These are phyloP conservation scores for Isochrysis galbana DNA, from an alignment of 78 protist species.

Conservation along the genomic window DNA sequence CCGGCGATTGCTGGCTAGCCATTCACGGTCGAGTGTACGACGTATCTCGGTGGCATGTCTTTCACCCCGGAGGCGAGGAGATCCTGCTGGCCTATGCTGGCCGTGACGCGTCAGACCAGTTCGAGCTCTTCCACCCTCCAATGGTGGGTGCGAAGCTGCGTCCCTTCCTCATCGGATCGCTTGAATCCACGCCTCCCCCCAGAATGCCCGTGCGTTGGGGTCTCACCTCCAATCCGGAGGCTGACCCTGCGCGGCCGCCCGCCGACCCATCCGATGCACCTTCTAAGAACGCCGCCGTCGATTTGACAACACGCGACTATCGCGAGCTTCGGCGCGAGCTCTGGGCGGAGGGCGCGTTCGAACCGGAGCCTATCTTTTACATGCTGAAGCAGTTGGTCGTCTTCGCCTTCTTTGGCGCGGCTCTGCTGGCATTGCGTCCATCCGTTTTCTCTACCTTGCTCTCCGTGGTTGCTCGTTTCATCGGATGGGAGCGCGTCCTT, in stretches of 20 bases:
- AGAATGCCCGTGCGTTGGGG: neutral
- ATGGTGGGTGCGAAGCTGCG: neutral
- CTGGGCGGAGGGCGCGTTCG: neutral
- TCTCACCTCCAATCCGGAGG: neutral
- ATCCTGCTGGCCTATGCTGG: neutral
- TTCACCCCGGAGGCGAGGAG: neutral
- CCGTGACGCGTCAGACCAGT: neutral
- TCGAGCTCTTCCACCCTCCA: conserved; percentile 13
- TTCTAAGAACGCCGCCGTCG: neutral
- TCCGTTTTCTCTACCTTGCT: neutral
- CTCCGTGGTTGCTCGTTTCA: too few species aligned
- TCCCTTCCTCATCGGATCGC: neutral
- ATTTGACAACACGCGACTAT: neutral
- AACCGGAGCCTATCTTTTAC: neutral
- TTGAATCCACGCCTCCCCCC: neutral
- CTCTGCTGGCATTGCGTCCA: neutral
- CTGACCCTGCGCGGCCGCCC: neutral
- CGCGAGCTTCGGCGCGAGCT: neutral
- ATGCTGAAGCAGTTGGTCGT: neutral
- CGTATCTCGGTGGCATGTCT: neutral
- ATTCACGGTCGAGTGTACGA: neutral
- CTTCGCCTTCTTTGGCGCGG: neutral
- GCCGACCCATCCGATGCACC: too few species aligned
- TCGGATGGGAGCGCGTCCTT: too few species aligned
- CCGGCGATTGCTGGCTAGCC: neutral